Percentiles rank a stretch among this genome's conserved stretches.
These are phyloP conservation scores for Penicillium waksmanii DNA, from an alignment of 495 filamentous ascomycete species.

Conservation along the genomic window DNA sequence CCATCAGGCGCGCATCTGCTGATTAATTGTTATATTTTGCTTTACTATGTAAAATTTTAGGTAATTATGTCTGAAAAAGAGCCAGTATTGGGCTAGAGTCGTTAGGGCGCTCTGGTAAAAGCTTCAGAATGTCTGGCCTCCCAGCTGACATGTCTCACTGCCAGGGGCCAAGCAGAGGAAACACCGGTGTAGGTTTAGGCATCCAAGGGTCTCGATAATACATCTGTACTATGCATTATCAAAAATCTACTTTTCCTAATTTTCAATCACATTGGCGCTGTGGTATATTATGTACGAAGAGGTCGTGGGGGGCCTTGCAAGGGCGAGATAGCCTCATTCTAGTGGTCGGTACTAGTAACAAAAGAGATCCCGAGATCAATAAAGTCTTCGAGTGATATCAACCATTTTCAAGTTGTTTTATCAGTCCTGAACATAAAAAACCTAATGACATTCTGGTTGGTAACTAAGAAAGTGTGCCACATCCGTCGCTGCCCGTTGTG, in stretches of 20 bases:
- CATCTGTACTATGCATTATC: neutral
- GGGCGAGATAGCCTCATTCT: too few relatives aligned
- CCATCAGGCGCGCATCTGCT: neutral
- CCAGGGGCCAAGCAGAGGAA: neutral
- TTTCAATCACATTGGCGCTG: too few relatives aligned
- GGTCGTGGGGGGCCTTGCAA: too few relatives aligned
- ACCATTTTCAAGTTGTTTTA: too few relatives aligned
- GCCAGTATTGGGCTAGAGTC: neutral
- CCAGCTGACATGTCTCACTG: neutral
- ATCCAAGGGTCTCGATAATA: neutral
- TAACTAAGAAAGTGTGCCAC: neutral
- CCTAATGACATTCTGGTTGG: neutral
- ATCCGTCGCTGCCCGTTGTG: neutral
- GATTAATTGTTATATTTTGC: neutral
- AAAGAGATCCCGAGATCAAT: too few relatives aligned
- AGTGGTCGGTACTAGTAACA: too few relatives aligned
- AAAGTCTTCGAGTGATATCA: too few relatives aligned
- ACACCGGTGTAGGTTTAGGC: neutral
- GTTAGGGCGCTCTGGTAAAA: neutral
- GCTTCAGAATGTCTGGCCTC: neutral
- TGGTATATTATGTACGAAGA: too few relatives aligned
- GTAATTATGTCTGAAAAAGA: neutral
- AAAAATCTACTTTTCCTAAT: too few relatives aligned
- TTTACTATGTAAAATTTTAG: neutral
- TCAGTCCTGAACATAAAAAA: too few relatives aligned